Percentiles rank a stretch among this genome's conserved stretches.
Evolutionary conservation across 2,329 filamentous ascomycete genomes (phyloP).

Genomic region (Aspergillus unguis): DNA sequence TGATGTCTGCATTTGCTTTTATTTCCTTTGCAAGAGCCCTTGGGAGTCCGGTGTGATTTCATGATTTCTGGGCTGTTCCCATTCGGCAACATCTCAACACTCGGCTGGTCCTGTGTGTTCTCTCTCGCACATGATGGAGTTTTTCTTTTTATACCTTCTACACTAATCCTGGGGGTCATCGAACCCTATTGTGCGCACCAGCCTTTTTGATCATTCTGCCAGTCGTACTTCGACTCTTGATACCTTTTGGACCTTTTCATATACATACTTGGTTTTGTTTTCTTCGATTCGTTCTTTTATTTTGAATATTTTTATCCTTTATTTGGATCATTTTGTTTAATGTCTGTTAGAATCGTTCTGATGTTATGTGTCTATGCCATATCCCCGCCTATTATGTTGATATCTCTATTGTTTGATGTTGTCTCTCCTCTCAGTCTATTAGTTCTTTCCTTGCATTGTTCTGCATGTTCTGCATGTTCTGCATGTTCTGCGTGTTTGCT

Average conservation of each 20-base stretch:
- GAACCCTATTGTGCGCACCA: slow-evolving; percentile 33
- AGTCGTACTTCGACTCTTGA: slow-evolving; percentile 19
- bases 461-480: slow-evolving; percentile 11
- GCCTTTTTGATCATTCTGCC: slow-evolving; percentile 30
- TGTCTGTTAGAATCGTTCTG: slow-evolving; percentile 30
- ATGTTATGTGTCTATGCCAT: slow-evolving; percentile 28
- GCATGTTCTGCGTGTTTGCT: not conserved
- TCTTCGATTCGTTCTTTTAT: slow-evolving; percentile 18
- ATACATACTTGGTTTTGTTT: slow-evolving; percentile 22
- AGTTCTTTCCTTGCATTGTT: slow-evolving; percentile 8
- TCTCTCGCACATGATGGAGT: slow-evolving; percentile 39
- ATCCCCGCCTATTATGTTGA: slow-evolving; percentile 16
- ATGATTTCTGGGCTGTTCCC: slow-evolving; percentile 37
- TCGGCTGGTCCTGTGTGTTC: slow-evolving; percentile 48
- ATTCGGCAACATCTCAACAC: slow-evolving; percentile 40
- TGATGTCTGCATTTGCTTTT: slow-evolving; percentile 26
- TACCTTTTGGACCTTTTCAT: slow-evolving; percentile 19
- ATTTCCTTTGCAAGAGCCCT: slow-evolving; percentile 36
- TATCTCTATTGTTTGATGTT: slow-evolving; percentile 12
- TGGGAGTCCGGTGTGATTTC: slow-evolving; percentile 46
- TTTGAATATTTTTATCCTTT: slow-evolving; percentile 9
- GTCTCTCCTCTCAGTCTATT: slow-evolving; percentile 18
- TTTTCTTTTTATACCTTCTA: slow-evolving; percentile 27
- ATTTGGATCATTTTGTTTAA: slow-evolving; percentile 15
- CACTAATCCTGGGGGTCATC: slow-evolving; percentile 26